A percentile compares a stretch with the other conserved stretches of the same genome.
Evolutionary conservation across 2,329 filamentous ascomycete genomes (phyloP).

Genomic region (Samsoniella hepiali): DNA sequence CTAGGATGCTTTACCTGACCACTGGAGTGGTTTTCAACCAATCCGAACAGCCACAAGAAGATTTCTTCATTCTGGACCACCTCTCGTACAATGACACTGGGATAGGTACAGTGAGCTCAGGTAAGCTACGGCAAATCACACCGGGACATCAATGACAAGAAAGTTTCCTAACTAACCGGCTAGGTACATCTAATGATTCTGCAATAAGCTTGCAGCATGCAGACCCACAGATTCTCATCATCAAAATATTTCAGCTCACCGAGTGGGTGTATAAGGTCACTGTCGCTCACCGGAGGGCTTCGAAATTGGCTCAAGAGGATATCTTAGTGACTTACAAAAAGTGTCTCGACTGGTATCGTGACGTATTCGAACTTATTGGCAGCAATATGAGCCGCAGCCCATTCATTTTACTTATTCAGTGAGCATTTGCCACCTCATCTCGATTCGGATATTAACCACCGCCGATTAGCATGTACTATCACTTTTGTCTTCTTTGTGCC

Average conservation of each 20-base stretch:
- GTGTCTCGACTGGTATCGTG: constrained; percentile 24
- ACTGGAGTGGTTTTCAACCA: constrained; percentile 1
- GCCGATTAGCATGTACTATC: constrained; percentile 22
- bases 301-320: not conserved
- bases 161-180: not conserved
- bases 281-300: not conserved
- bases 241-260: constrained; percentile 22
- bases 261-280: constrained; percentile 22
- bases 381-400: constrained; percentile 15
- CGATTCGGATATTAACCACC: not conserved
- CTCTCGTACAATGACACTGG: not conserved
- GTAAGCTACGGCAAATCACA: not conserved
- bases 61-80: not conserved
- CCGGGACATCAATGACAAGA: not conserved
- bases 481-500: constrained; percentile 21
- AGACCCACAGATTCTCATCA: constrained; percentile 10
- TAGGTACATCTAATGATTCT: not conserved
- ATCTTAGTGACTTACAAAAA: constrained; percentile 18
- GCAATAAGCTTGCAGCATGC: not conserved
- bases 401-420: constrained; percentile 23
- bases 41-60: not conserved
- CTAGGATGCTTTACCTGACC: not conserved
- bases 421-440: not conserved
- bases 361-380: constrained; percentile 18
- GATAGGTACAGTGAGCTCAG: not conserved